Percentiles rank a stretch among this genome's conserved stretches.
Conservation (phyloP, 2,329 filamentous ascomycete species). For the Sporothrix mexicana region DNA sequence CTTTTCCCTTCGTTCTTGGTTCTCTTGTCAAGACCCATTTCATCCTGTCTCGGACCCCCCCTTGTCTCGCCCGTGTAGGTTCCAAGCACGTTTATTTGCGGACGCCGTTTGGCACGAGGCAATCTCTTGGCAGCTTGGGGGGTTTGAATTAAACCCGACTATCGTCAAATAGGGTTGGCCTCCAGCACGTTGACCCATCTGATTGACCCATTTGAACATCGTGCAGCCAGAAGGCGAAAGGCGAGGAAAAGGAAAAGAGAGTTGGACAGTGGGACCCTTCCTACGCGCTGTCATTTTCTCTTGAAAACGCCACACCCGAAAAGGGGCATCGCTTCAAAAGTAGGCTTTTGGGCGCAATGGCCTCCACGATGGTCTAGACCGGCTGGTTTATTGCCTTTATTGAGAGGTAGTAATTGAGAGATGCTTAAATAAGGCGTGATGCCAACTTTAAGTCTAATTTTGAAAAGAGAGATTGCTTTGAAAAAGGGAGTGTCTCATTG, state of each 20-base stretch:
- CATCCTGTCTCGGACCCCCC: background rate
- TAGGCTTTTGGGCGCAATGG: background rate
- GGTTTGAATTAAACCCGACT: background rate
- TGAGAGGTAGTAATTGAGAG: background rate
- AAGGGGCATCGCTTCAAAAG: constrained; percentile 7
- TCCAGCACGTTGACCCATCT: background rate
- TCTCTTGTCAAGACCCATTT: background rate
- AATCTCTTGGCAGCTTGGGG: background rate
- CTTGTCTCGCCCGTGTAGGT: constrained; percentile 25
- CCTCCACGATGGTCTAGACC: constrained; percentile 5
- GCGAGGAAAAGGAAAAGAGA: too few relatives aligned
- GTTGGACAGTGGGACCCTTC: background rate
- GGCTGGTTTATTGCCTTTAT: background rate
- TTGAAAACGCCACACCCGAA: constrained; percentile 4
- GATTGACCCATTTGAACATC: background rate
- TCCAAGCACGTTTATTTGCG: constrained; percentile 27
- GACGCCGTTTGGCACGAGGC: constrained; percentile 20
- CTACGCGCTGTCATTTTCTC: constrained; percentile 9
- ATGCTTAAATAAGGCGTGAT: background rate
- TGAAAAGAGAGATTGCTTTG: background rate
- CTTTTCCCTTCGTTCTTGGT: background rate
- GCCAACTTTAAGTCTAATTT: background rate
- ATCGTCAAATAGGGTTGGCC: background rate
- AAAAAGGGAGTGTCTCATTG: background rate
- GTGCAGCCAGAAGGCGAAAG: too few relatives aligned